Base-by-base conservation (phyloP, 495 filamentous ascomycete genomes). In the Extremus antarcticus region DNA sequence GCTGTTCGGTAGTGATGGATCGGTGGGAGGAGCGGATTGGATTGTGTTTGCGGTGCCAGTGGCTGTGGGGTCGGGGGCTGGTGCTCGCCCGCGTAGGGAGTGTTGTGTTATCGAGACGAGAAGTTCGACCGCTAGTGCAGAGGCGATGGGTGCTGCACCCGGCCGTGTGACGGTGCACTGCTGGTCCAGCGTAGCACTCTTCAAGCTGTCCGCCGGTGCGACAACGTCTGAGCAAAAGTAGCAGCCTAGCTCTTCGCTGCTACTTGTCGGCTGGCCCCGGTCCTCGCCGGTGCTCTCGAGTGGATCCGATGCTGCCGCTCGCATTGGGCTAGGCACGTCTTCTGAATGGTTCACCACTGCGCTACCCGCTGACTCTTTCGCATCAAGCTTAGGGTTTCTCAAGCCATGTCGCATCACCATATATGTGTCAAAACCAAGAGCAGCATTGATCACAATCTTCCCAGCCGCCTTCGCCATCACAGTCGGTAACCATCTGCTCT, bases 141-240 rank as follows among this genome's bases (percentile, higher is more conserved):
- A 95, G 17, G 92, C 92, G 58, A 95, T 90, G 10, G 88, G 81
- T 49, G 92, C 90, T 39, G 95, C 81, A 8, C 91, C 92, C 16
- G 92, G 92, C 8, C 92, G 83, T 24, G 92, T 97, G 25, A 98
- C 92, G 0, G 92, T 98, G 70, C 92, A 98, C 71, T 98, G 92
- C 65, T 97, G 92, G 65, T 98, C 92, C 2, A 98, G 81, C 0
- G 92, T 97, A 65, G 87, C 59, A 45, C 38, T 43, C 40, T 58
- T 57, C 15, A 54, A 53, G 55, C 59, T 62, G 72, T 98, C 90
- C 59, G 83, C 85, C 24, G 92, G 92, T 43, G 89, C 87, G 25
- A 98, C 92, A 43, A 98, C 91, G 67, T 98, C 92, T 64, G 94
- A 96, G 72, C 92, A 98, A 68, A 96, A 98, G 66, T 98, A 98